phyloP scores from a whole-genome alignment of 1,284 basidiomycete genomes.

The Volvariella volvacea region DNA sequence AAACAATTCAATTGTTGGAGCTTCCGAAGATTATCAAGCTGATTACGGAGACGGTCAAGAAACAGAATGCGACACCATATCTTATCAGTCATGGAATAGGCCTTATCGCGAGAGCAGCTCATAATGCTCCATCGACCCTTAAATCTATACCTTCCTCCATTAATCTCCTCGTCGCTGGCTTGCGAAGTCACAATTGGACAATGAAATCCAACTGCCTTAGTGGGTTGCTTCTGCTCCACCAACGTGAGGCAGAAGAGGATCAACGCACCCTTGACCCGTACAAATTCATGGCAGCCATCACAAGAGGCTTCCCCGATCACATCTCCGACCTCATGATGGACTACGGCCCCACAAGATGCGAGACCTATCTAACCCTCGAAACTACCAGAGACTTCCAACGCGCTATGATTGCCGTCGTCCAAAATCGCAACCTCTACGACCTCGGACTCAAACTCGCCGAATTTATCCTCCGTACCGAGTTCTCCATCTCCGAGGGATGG shows the following conservation, averaged over 20 bases:
- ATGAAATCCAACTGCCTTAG: slow-evolving; percentile 41
- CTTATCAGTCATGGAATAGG: slow-evolving; percentile 46
- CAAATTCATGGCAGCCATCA: slow-evolving; percentile 30
- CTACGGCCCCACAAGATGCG: slow-evolving; percentile 42
- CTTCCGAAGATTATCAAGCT: slow-evolving; percentile 37
- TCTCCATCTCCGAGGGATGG: slow-evolving; percentile 46
- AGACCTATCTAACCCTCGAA: slow-evolving; percentile 34
- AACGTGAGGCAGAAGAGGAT: slow-evolving; percentile 36
- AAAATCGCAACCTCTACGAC: slow-evolving; percentile 40
- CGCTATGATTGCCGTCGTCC: slow-evolving; percentile 41
- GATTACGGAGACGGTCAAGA: slow-evolving; percentile 34
- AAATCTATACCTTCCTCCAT: slow-evolving; percentile 33
- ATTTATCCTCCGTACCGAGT: slow-evolving; percentile 50
- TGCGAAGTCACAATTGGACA: slow-evolving; percentile 46
- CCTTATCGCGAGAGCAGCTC: slow-evolving; percentile 34
- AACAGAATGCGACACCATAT: slow-evolving; percentile 34
- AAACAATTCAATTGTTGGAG: slow-evolving; percentile 35
- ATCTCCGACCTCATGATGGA: slow-evolving; percentile 38
- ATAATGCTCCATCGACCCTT: slow-evolving; percentile 38
- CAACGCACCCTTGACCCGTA: slow-evolving; percentile 24
- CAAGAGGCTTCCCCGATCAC: slow-evolving; percentile 36
- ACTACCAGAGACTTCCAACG: slow-evolving; percentile 37
- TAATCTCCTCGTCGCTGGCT: slow-evolving; percentile 44
- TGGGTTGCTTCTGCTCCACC: slow-evolving; percentile 44
- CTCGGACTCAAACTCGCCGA: slow-evolving; percentile 43